Percentiles rank a stretch among this genome's conserved stretches.
phyloP scores from a whole-genome alignment of 108 stramenopile species.

The Cyclotella sp. region DNA sequence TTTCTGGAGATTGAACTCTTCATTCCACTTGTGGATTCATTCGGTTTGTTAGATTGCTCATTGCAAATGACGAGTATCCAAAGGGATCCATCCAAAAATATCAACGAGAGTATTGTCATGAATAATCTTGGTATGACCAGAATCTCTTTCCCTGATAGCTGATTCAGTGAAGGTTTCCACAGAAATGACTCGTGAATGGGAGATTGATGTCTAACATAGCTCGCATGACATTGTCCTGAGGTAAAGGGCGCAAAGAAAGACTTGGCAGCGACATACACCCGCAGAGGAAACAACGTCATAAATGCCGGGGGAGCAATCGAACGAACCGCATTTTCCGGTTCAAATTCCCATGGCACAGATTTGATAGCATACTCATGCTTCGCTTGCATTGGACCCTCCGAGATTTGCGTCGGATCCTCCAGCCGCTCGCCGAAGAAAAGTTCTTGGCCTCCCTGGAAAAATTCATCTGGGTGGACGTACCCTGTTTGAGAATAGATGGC shows the following conservation, averaged over 20 bases:
- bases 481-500: slow-evolving; percentile 56
- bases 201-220: background rate
- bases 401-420: background rate
- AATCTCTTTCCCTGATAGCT: slow-evolving; percentile 66
- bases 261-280: slow-evolving; percentile 45
- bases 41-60: slow-evolving; percentile 12
- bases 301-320: slow-evolving; percentile 73
- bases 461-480: slow-evolving; percentile 88
- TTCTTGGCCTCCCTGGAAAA: slow-evolving; percentile 87
- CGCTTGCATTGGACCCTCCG: background rate
- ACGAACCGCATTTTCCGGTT: slow-evolving; percentile 74
- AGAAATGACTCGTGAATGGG: slow-evolving; percentile 5
- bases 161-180: slow-evolving; percentile 18
- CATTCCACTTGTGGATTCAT: background rate
- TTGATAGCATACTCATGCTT: slow-evolving; percentile 24
- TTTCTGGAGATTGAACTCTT: too few species aligned
- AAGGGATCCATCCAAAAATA: slow-evolving; percentile 64
- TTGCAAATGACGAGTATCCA: slow-evolving; percentile 44
- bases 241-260: background rate
- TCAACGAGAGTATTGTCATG: slow-evolving; percentile 64
- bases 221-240: background rate
- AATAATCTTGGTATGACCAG: slow-evolving; percentile 70
- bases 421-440: slow-evolving; percentile 67
- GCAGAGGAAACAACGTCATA: slow-evolving; percentile 72
- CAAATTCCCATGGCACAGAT: slow-evolving; percentile 80